Evolutionary conservation across 495 filamentous ascomycete genomes (phyloP), one percentile per base, ranked within the genome.

Genomic region (Amphirosellinia nigrospora): DNA sequence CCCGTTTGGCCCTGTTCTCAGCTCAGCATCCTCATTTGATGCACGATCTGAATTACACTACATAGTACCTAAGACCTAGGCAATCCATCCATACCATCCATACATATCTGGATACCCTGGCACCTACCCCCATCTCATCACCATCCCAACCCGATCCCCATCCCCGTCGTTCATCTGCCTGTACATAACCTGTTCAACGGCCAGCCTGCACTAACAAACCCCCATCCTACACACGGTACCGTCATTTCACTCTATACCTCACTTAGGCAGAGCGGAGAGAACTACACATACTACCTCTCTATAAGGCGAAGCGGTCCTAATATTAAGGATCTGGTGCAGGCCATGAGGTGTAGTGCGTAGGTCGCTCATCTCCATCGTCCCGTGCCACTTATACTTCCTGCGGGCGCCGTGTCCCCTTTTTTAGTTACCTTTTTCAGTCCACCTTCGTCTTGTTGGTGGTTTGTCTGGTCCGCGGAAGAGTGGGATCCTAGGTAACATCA

Each of bases 341-440:
- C 45, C 43, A 50, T 36, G 61, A 64, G 30, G 0, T 50, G 46
- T 32, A 41, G 63, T 34, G 46, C 63, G 53, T 65, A 65, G 46
- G 43, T 65, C 23, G 63, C 43, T n/a, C 26, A 30, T 64, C 43
- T 50, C 61, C 61, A 50, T 48, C 61, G 45, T 15, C 53, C 10
- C 32, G 63, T 65, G 46, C 63, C 63, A 52, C 63, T 46, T 64
- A 64, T 65, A 65, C 63, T 36, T 65, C 32, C 63, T 65, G 63
- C 46, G 63, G 63, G 30, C 63, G 63, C 63, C 45, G 45, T 53
- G 63, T 65, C 63, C 46, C 63, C 36, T 52, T 63, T 65, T 61
- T 61, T 61, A 61, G 58, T 41, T 48, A 36, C 61, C 41, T 64
- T 41, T 46, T 28, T 15, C 23, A 36, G 23, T 26, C 64, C 52